Percentiles rank a stretch among this genome's conserved stretches.
These are phyloP conservation scores for Fusarium haematococcum DNA, from an alignment of 2,329 filamentous ascomycete genomes.

Conservation along the genomic window DNA sequence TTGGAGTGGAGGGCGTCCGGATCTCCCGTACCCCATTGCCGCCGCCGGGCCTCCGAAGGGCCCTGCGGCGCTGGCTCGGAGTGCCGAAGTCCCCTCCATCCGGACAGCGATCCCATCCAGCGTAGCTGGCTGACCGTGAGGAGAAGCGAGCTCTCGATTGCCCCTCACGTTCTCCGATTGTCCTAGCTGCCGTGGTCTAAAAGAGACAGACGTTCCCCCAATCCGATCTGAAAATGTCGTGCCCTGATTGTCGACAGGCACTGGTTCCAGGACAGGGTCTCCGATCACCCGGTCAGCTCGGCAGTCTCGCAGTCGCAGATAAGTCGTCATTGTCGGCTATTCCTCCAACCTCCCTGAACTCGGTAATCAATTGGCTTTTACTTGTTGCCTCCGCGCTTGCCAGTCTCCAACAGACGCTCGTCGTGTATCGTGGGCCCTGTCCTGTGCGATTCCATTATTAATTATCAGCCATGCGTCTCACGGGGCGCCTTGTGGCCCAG, in stretches of 20 bases:
- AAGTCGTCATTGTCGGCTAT: constrained; percentile 29
- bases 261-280: constrained; percentile 21
- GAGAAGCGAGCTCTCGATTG: constrained; percentile 17
- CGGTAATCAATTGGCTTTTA: constrained; percentile 11
- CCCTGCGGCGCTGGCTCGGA: constrained; percentile 35
- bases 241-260: constrained; percentile 6
- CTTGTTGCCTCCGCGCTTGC: constrained; percentile 10
- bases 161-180: constrained; percentile 29
- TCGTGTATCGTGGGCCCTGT: constrained; percentile 23
- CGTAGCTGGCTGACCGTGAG: constrained; percentile 2
- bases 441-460: constrained; percentile 24
- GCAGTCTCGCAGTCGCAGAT: constrained; percentile 15
- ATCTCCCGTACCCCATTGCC: constrained; percentile 36
- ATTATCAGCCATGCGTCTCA: constrained; percentile 28
- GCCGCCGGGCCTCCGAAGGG: constrained; percentile 38
- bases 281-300: constrained; percentile 43
- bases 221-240: constrained; percentile 15
- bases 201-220: constrained; percentile 13
- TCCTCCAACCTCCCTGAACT: constrained; percentile 13
- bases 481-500: constrained; percentile 22
- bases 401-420: not conserved
- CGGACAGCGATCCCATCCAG: constrained; percentile 21
- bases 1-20: constrained; percentile 21
- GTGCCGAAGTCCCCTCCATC: constrained; percentile 43
- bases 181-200: constrained; percentile 10